Percentiles rank a stretch among this genome's conserved stretches.
phyloP scores from a whole-genome alignment of 2,329 filamentous ascomycete species.

The Ophiocordyceps camponoti-leonardi region DNA sequence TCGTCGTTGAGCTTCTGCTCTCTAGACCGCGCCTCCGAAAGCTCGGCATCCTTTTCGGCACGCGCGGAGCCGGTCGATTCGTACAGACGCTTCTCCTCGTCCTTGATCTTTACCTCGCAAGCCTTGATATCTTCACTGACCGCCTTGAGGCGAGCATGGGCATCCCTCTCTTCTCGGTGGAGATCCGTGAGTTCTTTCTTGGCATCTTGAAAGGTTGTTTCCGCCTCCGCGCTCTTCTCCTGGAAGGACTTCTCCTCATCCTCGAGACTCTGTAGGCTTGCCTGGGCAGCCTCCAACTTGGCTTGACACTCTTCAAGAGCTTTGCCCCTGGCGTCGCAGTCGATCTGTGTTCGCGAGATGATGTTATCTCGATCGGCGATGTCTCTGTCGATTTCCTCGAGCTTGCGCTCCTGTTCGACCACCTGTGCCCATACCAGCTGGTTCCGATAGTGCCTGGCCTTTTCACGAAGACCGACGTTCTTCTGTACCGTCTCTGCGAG shows the following conservation, averaged over 20 bases:
- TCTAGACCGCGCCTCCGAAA: conserved; percentile 11
- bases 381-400: conserved; percentile 18
- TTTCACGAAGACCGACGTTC: conserved; percentile 45
- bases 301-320: conserved; percentile 28
- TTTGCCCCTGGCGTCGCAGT: conserved; percentile 26
- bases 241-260: conserved; percentile 28
- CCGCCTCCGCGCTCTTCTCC: conserved; percentile 24
- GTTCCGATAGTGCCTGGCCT: conserved; percentile 38
- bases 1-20: conserved; percentile 11
- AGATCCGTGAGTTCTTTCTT: conserved; percentile 35
- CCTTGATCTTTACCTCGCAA: conserved; percentile 28
- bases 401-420: conserved; percentile 47
- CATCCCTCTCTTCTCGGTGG: conserved; percentile 47
- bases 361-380: conserved; percentile 8
- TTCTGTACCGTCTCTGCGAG: conserved; percentile 49
- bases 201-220: conserved; percentile 33
- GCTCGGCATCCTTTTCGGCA: conserved; percentile 41
- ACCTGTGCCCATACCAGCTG: conserved; percentile 85
- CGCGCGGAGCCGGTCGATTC: conserved; percentile 55
- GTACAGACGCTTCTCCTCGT: conserved; percentile 44
- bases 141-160: conserved; percentile 38
- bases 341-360: conserved; percentile 11
- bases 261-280: conserved; percentile 22
- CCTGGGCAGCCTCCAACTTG: conserved; percentile 20
- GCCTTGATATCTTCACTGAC: conserved; percentile 29